phyloP scores from a whole-genome alignment of 23 red algal genomes.

The Gracilaria vermiculophylla region DNA sequence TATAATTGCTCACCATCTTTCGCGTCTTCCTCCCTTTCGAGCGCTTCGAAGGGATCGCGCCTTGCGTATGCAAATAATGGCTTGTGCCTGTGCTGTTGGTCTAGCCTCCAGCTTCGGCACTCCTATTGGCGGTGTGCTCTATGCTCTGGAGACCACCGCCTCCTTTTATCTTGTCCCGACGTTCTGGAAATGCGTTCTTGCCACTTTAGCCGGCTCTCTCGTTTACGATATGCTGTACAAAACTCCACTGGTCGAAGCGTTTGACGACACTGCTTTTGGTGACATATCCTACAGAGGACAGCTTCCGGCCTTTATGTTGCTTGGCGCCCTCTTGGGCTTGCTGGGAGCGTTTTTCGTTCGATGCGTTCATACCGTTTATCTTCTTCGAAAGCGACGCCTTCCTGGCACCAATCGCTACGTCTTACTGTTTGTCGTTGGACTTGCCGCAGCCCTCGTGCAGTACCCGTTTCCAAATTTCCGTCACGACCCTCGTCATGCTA shows the following conservation, averaged over 20 bases:
- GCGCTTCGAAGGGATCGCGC: constrained; percentile 77
- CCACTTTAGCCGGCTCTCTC: constrained; percentile 85
- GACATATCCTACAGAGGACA: constrained; percentile 63
- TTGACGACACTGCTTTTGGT: constrained; percentile 90
- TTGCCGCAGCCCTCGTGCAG: constrained; percentile 77
- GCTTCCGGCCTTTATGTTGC: constrained; percentile 76
- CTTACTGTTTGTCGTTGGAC: constrained; percentile 79
- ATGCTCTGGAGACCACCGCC: constrained; percentile 93
- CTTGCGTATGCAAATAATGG: constrained; percentile 96
- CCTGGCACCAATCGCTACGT: constrained; percentile 84
- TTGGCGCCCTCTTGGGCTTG: constrained; percentile 86
- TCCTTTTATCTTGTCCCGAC: constrained; percentile 98
- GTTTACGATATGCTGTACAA: constrained; percentile 97
- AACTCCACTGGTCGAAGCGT: constrained; percentile 98
- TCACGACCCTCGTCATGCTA: constrained; percentile 88
- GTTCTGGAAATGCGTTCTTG: constrained; percentile 92
- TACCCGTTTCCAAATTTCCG: constrained; percentile 93
- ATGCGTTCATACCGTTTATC: constrained; percentile 89
- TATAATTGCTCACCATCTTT: constrained; percentile 98
- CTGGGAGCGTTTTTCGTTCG: constrained; percentile 90
- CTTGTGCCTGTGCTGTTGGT: constrained; percentile 95
- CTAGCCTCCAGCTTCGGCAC: constrained; percentile 95
- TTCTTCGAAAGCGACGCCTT: constrained; percentile 77
- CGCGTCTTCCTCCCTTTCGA: constrained; percentile 84
- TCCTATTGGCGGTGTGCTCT: constrained; percentile 95